Conservation (phyloP, 768 basidiomycete species). For the Saitozyma podzolica region DNA sequence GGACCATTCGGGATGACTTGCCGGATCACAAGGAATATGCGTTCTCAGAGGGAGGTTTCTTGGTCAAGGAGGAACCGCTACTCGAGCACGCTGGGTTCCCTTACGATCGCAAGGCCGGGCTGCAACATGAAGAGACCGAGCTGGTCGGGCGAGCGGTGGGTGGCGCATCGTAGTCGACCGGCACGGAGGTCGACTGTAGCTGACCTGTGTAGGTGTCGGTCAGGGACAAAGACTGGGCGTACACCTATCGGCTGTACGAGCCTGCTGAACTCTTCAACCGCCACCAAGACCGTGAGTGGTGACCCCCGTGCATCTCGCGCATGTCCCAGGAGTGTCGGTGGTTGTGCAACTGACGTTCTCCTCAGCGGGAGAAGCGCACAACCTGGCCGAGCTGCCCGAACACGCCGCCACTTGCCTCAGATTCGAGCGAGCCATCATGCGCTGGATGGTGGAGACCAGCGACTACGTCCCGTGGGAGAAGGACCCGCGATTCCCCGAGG, state of each 20-base stretch:
- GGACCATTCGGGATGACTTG: background rate
- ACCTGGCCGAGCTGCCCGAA: conserved; percentile 3
- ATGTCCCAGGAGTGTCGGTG: no score
- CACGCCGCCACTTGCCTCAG: background rate
- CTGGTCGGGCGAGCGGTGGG: conserved; percentile 6
- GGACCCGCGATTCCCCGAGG: conserved; percentile 3
- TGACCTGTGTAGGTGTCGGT: background rate
- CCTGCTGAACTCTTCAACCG: conserved; percentile 5
- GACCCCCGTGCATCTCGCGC: no score
- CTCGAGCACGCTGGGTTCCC: conserved; percentile 6
- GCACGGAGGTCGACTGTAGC: no score
- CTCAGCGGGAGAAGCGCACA: conserved; percentile 4
- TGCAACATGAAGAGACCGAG: conserved; percentile 6
- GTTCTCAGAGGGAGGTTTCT: conserved; percentile 9
- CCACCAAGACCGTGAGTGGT: background rate
- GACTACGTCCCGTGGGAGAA: conserved; percentile 7
- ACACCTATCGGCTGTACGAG: conserved; percentile 10
- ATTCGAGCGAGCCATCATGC: conserved; percentile 2
- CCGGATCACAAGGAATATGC: conserved; percentile 5
- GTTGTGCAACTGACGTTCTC: no score
- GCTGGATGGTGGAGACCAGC: conserved; percentile 7
- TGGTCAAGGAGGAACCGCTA: conserved; percentile 7
- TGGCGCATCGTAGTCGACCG: no score
- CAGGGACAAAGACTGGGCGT: conserved; percentile 6
- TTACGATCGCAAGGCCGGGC: conserved; percentile 5